These are phyloP conservation scores for Thelephora ganbajun DNA, from an alignment of 768 basidiomycete genomes.

Conservation along the genomic window DNA sequence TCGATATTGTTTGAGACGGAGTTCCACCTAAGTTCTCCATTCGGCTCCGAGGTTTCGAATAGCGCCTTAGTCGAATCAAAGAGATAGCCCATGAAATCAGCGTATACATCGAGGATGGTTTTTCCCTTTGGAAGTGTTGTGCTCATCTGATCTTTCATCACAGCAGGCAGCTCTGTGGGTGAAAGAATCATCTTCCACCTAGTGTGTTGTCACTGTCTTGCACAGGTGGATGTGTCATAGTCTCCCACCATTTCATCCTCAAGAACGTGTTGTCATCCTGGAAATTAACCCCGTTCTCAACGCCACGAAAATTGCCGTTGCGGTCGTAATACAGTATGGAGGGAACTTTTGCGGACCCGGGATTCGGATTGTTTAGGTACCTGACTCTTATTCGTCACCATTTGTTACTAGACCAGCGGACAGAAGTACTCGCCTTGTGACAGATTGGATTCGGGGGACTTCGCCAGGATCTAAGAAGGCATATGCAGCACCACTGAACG, in stretches of 20 bases:
- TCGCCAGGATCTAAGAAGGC: too few species aligned
- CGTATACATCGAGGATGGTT: conserved; percentile 26
- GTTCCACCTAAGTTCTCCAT: conserved; percentile 30
- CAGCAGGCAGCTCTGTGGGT: not conserved
- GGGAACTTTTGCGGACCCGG: too few species aligned
- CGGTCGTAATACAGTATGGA: too few species aligned
- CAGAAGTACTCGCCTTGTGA: conserved; percentile 11
- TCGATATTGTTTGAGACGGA: conserved; percentile 28
- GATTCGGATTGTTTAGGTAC: too few species aligned
- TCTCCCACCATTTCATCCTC: not conserved
- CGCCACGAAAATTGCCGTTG: too few species aligned
- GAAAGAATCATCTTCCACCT: not conserved
- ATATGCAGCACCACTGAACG: too few species aligned
- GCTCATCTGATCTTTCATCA: too few species aligned
- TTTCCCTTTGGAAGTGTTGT: conserved; percentile 27
- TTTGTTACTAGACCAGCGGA: too few species aligned
- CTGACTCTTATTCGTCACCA: too few species aligned
- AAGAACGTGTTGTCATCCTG: not conserved
- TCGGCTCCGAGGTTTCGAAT: conserved; percentile 31
- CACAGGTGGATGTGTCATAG: conserved; percentile 10
- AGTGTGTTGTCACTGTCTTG: conserved; percentile 24
- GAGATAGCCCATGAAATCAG: conserved; percentile 34
- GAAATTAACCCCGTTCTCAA: not conserved
- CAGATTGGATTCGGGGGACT: conserved; percentile 15
- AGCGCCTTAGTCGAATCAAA: conserved; percentile 28